Evolutionary conservation across 2,329 filamentous ascomycete genomes (phyloP).

Genomic region (Penicillium sp.): DNA sequence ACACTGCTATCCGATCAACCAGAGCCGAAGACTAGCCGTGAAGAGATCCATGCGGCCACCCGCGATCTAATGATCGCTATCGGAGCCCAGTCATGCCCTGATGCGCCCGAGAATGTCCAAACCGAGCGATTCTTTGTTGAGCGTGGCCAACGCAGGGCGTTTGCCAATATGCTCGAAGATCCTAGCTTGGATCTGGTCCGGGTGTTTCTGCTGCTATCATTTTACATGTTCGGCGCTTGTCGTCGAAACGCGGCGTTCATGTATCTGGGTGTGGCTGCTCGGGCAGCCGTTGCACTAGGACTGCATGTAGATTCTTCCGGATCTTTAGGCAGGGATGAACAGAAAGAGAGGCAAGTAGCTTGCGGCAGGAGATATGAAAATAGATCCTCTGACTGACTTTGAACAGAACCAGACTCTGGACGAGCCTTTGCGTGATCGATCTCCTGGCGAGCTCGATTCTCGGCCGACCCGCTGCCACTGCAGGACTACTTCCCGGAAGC

Average conservation of each 20-base stretch:
- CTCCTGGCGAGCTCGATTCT: conserved; percentile 55
- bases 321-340: conserved; percentile 20
- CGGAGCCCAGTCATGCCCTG: conserved; percentile 53
- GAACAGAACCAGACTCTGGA: conserved; percentile 49
- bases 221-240: conserved; percentile 63
- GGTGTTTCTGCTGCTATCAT: conserved; percentile 60
- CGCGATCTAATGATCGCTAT: conserved; percentile 56
- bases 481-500: conserved; percentile 34
- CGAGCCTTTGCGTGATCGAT: conserved; percentile 54
- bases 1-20: conserved; percentile 11
- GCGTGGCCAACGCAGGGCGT: conserved; percentile 53
- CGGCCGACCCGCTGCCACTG: conserved; percentile 47
- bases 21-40: conserved; percentile 26
- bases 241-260: conserved; percentile 65
- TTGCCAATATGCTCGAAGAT: conserved; percentile 57
- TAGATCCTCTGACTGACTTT: conserved; percentile 5
- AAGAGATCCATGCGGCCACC: conserved; percentile 37
- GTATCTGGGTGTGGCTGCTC: conserved; percentile 63
- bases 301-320: conserved; percentile 47
- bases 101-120: conserved; percentile 34
- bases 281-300: conserved; percentile 61
- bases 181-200: conserved; percentile 59
- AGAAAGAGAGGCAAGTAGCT: conserved; percentile 15
- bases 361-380: background rate
- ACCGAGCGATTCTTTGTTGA: conserved; percentile 51